These are phyloP conservation scores for Mucor piriformis DNA, from an alignment of 371 early-diverging fungal genomes.

Conservation along the genomic window DNA sequence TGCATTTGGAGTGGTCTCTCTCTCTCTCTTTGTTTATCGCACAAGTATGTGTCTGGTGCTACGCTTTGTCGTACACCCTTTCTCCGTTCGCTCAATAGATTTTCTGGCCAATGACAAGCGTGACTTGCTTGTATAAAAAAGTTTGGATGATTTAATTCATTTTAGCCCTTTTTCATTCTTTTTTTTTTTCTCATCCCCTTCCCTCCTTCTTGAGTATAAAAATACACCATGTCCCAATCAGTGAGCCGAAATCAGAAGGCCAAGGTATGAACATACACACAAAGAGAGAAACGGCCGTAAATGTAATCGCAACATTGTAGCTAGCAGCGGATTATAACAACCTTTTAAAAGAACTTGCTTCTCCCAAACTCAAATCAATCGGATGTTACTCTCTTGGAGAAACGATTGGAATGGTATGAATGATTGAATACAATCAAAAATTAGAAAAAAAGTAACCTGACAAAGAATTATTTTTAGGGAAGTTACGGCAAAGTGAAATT, in stretches of 20 bases:
- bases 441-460: background rate
- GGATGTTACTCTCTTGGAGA: constrained; percentile 55
- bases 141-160: background rate
- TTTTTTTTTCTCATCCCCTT: constrained; percentile 5
- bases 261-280: constrained; percentile 21
- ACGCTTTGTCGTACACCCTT: too few species aligned
- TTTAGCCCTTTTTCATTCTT: background rate
- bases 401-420: constrained; percentile 40
- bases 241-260: constrained; percentile 28
- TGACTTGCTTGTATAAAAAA: background rate
- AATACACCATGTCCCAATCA: constrained; percentile 8
- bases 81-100: too few species aligned
- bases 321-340: constrained; percentile 54
- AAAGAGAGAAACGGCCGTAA: too few species aligned
- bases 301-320: too few species aligned
- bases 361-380: constrained; percentile 43
- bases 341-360: constrained; percentile 49
- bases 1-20: too few species aligned
- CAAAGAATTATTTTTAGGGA: constrained; percentile 54
- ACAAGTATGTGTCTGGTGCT: too few species aligned
- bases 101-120: background rate
- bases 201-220: constrained; percentile 1
- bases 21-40: background rate
- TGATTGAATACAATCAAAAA: background rate
- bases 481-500: constrained; percentile 82